These are phyloP conservation scores for Pseudogymnoascus sp. DNA, from an alignment of 2,329 filamentous ascomycete genomes.

Conservation along the genomic window DNA sequence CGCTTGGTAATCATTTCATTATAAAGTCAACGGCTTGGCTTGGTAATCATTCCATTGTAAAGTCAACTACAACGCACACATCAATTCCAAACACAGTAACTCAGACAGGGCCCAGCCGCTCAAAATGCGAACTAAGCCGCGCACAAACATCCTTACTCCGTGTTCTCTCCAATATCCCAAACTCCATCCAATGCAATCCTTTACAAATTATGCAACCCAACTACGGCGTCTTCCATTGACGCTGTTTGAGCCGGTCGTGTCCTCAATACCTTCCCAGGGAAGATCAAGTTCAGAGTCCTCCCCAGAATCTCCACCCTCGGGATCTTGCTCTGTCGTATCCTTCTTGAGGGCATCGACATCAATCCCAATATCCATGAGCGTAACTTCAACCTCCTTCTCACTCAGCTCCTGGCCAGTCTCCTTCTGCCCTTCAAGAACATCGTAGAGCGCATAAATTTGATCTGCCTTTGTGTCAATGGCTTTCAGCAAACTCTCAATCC, in stretches of 20 bases:
- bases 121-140: conserved; percentile 4
- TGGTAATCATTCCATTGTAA: conserved; percentile 3
- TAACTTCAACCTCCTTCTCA: conserved; percentile 57
- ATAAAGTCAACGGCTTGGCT: neutral
- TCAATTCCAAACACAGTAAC: neutral
- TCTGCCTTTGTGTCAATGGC: conserved; percentile 67
- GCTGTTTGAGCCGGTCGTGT: conserved; percentile 11
- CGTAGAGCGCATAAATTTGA: conserved; percentile 75
- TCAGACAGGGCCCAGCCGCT: neutral
- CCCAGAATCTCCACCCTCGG: conserved; percentile 5
- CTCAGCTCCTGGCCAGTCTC: conserved; percentile 55
- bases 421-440: conserved; percentile 77
- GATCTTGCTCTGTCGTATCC: neutral
- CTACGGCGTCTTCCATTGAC: neutral
- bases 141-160: neutral
- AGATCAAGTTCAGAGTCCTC: conserved; percentile 15
- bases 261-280: conserved; percentile 21
- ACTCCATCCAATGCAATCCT: neutral
- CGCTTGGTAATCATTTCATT: neutral
- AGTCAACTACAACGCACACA: neutral
- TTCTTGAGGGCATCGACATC: conserved; percentile 1
- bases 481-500: conserved; percentile 54
- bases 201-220: neutral
- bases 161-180: neutral
- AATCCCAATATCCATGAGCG: conserved; percentile 45